A percentile compares a stretch with the other conserved stretches of the same genome.
Conservation (phyloP, 768 basidiomycete species). For the Tulasnella sp. region DNA sequence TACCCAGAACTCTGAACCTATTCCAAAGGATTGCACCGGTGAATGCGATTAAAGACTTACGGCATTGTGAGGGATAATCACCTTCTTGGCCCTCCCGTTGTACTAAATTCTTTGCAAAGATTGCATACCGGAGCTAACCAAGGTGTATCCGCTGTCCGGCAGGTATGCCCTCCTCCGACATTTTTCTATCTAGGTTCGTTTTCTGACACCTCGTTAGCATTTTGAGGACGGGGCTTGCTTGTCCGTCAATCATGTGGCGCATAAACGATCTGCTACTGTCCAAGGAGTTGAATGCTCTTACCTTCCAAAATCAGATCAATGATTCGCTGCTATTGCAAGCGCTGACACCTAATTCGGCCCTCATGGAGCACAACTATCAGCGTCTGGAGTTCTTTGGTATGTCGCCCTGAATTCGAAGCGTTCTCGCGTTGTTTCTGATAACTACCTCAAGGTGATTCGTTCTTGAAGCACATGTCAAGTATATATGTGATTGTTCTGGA, state of each 20-base stretch:
- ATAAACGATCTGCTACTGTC: slow-evolving; percentile 72
- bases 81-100: not conserved
- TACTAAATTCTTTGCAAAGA: not conserved
- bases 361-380: slow-evolving; percentile 74
- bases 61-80: slow-evolving; percentile 49
- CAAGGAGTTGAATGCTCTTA: slow-evolving; percentile 68
- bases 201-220: slow-evolving; percentile 44
- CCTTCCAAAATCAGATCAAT: slow-evolving; percentile 60
- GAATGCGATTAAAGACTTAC: slow-evolving; percentile 54
- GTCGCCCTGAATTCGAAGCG: slow-evolving; percentile 29
- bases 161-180: not conserved
- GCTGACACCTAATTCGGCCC: slow-evolving; percentile 65
- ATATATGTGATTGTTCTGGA: slow-evolving; percentile 69
- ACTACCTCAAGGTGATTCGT: slow-evolving; percentile 63
- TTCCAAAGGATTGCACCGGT: not conserved
- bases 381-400: slow-evolving; percentile 77
- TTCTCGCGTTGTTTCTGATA: not conserved
- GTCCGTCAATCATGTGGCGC: slow-evolving; percentile 70
- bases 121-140: not conserved
- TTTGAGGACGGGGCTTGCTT: slow-evolving; percentile 60
- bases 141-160: not conserved
- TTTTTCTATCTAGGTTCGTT: not conserved
- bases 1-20: not conserved
- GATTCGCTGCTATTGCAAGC: slow-evolving; percentile 63
- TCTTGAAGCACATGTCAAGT: slow-evolving; percentile 74